Evolutionary conservation across 2,329 filamentous ascomycete species (phyloP).

Genomic region (Colletotrichum sp.): DNA sequence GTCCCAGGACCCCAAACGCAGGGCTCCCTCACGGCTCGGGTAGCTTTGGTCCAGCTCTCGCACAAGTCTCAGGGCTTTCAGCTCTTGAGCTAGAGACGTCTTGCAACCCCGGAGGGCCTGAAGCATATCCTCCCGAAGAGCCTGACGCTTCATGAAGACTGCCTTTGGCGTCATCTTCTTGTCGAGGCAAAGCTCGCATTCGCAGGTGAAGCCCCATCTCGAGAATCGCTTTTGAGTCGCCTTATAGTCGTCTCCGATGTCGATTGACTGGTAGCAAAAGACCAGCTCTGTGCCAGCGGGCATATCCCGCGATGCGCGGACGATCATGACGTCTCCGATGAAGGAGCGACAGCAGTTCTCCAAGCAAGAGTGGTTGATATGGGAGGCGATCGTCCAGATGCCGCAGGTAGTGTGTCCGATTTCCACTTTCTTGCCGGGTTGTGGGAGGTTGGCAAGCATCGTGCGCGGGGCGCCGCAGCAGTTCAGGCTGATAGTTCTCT

Average conservation of each 20-base stretch:
- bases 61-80: slow-evolving; percentile 21
- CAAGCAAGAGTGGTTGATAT: slow-evolving; percentile 58
- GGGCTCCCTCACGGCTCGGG: background rate
- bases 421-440: background rate
- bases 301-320: slow-evolving; percentile 51
- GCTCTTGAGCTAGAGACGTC: background rate
- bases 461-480: slow-evolving; percentile 39
- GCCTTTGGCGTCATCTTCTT: slow-evolving; percentile 23
- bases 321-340: slow-evolving; percentile 58
- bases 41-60: slow-evolving; percentile 27
- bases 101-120: background rate
- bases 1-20: slow-evolving; percentile 25
- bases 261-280: slow-evolving; percentile 39
- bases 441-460: background rate
- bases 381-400: slow-evolving; percentile 52
- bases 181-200: slow-evolving; percentile 41
- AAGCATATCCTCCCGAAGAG: background rate
- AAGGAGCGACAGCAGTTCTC: slow-evolving; percentile 51
- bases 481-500: slow-evolving; percentile 47
- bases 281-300: slow-evolving; percentile 48
- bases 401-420: slow-evolving; percentile 35
- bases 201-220: slow-evolving; percentile 47
- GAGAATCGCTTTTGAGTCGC: slow-evolving; percentile 33
- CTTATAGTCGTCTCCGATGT: slow-evolving; percentile 26
- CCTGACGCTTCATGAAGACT: slow-evolving; percentile 20